Evolutionary conservation across 441 rosid genomes (phyloP), one percentile per base, ranked within the genome.

Genomic region (Jatropha multifida): DNA sequence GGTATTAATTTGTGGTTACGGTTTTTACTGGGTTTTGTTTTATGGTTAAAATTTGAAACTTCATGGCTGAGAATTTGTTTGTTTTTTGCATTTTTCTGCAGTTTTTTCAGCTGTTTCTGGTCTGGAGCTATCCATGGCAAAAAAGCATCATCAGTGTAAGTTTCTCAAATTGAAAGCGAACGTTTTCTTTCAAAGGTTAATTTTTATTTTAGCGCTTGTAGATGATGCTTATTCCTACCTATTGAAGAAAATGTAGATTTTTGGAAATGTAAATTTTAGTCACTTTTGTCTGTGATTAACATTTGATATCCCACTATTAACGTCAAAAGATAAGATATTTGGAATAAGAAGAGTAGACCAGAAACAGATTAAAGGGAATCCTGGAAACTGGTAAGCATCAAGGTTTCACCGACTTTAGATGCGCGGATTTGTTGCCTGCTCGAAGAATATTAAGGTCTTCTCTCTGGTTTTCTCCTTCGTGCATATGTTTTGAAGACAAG

Each of bases 81-180:
- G 69, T 48, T 51, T 76, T 80, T 81, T 42, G 59, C 10, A 48
- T 65, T 37, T 73, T 48, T 46, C 12, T 85, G 82, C 89, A 94
- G 98, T 94, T 72, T 94, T 92, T 72, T 90, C 98, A 38, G 98
- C 98, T 8, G 97, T 92, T 20, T 92, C 97, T 13, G 98, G 98
- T 71, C 86, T 92, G 20, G 98, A 92, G 88, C 92, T 94, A 77
- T 91, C 94, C 49, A 84, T 80, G 86, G 63, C 90, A 5, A 87
- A 81, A 71, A 93, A 90, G 81, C 97, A 94, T 65, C 98, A 89
- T 83, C 89, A 88, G 78, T 93, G 98, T 93, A 76, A 85, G 93
- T 82, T 76, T 23, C 66, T 74, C 59, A 32, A 23, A 17, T 40
- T 69, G 66, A 74, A 52, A 68, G 41, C 78, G 66, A 68, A 58